Base-by-base conservation (phyloP, 495 filamentous ascomycete genomes). In the Elasticomyces elasticus region DNA sequence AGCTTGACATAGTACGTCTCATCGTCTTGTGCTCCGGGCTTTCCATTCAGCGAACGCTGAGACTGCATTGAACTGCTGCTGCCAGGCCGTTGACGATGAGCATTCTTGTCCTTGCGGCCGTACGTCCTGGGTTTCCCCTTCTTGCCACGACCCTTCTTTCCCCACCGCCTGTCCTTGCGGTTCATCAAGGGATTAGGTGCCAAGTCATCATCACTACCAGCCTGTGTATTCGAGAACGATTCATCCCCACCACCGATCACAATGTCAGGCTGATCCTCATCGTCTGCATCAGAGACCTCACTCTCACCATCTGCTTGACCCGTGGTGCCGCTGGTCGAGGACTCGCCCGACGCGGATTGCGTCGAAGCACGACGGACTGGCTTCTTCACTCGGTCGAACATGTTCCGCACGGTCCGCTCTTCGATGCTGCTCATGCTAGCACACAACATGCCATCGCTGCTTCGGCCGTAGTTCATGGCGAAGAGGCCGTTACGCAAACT, bases 401-500 rank as follows among this genome's bases (percentile, higher is more conserved):
- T 62, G n/a, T 26, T 28, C 12, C 54, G 45, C 0, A 54, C 51
- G 11, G 24, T 31, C 2, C 24, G 9, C 7, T 56, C 54, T 5
- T 49, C 28, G 41, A 62, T 23, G 43, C 59, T 58, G 1, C 5
- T 17, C 54, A 62, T 62, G 43, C 59, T 35, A 7, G 49, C 41
- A 35, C 54, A 58, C 5, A 49, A 42, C 49, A 54, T 27, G 25
- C 81, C 76, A n/a, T 66, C 68, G 0, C 64, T 60, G 35, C 78
- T 74, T 5, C 66, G 56, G 58, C 82, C 77, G 52, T 83, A 77
- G 61, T 78, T 78, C 58, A 89, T 64, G 11, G 82, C 76, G 61
- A 95, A 95, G 11, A 94, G 64, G 40, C 77, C 76, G 47, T 61
- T 55, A 23, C 86, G 81, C 17, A 90, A 71, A 7, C 64, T 63